Evolutionary conservation across 2,329 filamentous ascomycete species (phyloP), one percentile per base, ranked within the genome.

Genomic region (Pyrenophora seminiperda): DNA sequence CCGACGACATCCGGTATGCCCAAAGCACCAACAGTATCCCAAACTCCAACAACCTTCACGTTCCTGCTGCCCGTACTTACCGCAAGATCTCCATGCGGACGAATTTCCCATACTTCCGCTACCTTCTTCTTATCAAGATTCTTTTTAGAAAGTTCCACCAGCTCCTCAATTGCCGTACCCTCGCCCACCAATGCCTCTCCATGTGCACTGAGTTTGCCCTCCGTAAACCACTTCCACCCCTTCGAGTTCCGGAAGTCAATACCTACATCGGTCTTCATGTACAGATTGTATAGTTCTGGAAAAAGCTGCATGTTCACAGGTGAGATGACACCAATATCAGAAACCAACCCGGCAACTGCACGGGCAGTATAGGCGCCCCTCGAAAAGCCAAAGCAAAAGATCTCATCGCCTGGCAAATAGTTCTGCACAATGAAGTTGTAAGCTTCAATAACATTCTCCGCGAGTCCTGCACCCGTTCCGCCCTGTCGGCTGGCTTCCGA

Each of bases 351-450:
- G 4, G 74, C 74, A 3, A 78, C 68, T 3, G 70, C 68, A 27
- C 70, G 55, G 6, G 68, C 81, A 0, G 76, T 79, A 38, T 73
- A 79, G 1, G 77, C 76, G 14, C 77, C 77, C 15, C 77, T 56
- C 0, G 76, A 78, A 56, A 79, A 79, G 0, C 77, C 77, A 18
- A 79, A 69, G 27, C 77, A 68, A 54, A 77, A 79, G 33, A 79
- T 77, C 19, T 76, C 75, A 43, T 79, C 77, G 32, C 79, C 80
- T 0, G 72, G 65, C 17, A 73, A 62, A 43, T 77, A 82, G 57
- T 82, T 83, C 27, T 76, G 71, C 5, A 76, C 74, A 5, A 82
- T 70, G 64, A 81, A 82, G 30, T 75, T 74, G 54, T 82, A 80
- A 1, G 73, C 77, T 61, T 79, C 75, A 13, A 78, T 73, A 4